Percentiles rank a stretch among this genome's conserved stretches.
phyloP scores from a whole-genome alignment of 2,329 filamentous ascomycete species.

The Colletotrichum sp. region DNA sequence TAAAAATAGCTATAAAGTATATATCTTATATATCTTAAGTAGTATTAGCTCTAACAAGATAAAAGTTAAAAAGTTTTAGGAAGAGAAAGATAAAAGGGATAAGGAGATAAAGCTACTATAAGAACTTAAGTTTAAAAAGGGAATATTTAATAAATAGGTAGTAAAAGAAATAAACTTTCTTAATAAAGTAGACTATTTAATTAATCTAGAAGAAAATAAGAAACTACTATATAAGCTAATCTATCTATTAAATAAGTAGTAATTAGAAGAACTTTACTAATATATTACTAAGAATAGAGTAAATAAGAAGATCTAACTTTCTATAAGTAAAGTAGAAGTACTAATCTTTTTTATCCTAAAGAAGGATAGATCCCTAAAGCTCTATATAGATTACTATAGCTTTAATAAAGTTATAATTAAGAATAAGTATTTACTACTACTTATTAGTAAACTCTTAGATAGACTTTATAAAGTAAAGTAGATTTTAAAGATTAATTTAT shows the following conservation, averaged over 20 bases:
- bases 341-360: neutral
- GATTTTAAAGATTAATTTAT: neutral
- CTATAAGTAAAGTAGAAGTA: neutral
- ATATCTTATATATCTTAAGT: neutral
- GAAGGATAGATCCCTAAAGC: neutral
- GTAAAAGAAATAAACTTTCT: neutral
- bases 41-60: neutral
- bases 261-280: neutral
- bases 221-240: neutral
- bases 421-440: neutral
- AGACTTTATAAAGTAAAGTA: neutral
- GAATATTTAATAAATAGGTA: neutral
- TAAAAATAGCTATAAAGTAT: neutral
- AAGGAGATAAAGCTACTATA: neutral
- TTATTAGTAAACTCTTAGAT: neutral
- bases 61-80: neutral
- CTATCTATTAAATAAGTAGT: fast-evolving
- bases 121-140: neutral
- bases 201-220: neutral
- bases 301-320: neutral
- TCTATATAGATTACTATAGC: neutral
- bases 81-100: neutral
- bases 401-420: neutral
- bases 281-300: neutral
- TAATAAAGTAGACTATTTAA: neutral